Evolutionary conservation across 2,329 filamentous ascomycete species (phyloP).

Genomic region (Fusarium veterinarium): DNA sequence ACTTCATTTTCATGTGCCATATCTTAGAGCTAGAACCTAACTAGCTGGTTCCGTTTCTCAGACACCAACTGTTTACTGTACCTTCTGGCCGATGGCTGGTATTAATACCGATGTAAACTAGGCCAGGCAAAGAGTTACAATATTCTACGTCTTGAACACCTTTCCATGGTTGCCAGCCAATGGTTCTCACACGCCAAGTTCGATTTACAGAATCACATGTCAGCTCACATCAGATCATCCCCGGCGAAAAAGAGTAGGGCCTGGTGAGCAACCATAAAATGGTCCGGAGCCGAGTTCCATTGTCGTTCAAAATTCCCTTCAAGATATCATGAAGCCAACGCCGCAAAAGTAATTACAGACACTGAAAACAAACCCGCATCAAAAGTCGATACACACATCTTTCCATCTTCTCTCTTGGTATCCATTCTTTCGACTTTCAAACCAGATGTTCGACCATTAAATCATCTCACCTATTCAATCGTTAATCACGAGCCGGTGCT

Average conservation of each 20-base stretch:
- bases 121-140: not conserved
- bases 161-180: not conserved
- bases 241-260: conserved; percentile 1
- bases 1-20: not conserved
- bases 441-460: conserved; percentile 5
- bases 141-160: not conserved
- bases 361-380: conserved; percentile 32
- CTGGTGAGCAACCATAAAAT: conserved; percentile 21
- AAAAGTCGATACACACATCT: conserved; percentile 9
- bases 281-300: conserved; percentile 16
- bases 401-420: conserved; percentile 34
- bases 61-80: not conserved
- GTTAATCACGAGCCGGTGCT: conserved; percentile 35
- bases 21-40: no score
- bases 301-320: conserved; percentile 31
- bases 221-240: conserved; percentile 4
- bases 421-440: conserved; percentile 34
- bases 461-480: conserved; percentile 4
- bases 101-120: not conserved
- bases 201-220: conserved; percentile 5
- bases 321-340: conserved; percentile 44
- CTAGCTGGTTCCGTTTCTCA: not conserved
- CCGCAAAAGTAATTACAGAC: conserved; percentile 42
- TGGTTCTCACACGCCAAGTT: not conserved
- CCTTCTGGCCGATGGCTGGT: not conserved